Evolutionary conservation across 2,329 filamentous ascomycete genomes (phyloP), one percentile per base, ranked within the genome.

Genomic region (Exophiala bonariae): DNA sequence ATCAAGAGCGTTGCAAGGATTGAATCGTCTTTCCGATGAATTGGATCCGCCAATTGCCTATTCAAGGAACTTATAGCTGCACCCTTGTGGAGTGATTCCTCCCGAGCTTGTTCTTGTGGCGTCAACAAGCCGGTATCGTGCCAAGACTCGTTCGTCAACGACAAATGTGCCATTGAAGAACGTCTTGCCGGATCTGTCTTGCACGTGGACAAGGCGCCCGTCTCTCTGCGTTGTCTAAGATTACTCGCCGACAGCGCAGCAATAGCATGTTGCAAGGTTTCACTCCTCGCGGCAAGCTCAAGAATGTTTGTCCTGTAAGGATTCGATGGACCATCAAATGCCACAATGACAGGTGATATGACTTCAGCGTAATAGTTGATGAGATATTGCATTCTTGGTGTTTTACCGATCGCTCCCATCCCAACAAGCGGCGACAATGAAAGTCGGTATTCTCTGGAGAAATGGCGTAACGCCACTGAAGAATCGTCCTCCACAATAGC

Each of bases 311-410:
- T 83, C 52, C 90, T 80, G 65, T 92, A 96, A 1, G 92, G 92
- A 65, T 96, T 96, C 53, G 78, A 79, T 1, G 87, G 86, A 9
- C 85, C 85, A 64, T 97, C 92, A 65, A 96, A 90, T 57, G 90
- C 88, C 41, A 96, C 90, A 68, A 96, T 87, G 49, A 89, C 89
- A 4, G 89, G 88, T 57, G 90, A 93, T 72, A 97, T 91, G 62
- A 89, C 87, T 66, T 89, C 90, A 63, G 91, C 86, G 69, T 95
- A 96, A 69, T 96, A 96, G 64, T 95, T 87, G 74, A 96, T 86
- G 63, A 96, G 85, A 68, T 87, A 95, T 56, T 87, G 85, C 73
- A 95, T 86, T 63, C 89, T 86, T 49, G 85, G 82, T 51, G 88
- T 83, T 72, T 66, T 86, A 72, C 64, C 79, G 63, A 77, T 75